Percentiles rank a stretch among this genome's conserved stretches.
Evolutionary conservation across 225 moss, liverwort and hornwort genomes (phyloP).

Genomic region (Polytrichum formosum): DNA sequence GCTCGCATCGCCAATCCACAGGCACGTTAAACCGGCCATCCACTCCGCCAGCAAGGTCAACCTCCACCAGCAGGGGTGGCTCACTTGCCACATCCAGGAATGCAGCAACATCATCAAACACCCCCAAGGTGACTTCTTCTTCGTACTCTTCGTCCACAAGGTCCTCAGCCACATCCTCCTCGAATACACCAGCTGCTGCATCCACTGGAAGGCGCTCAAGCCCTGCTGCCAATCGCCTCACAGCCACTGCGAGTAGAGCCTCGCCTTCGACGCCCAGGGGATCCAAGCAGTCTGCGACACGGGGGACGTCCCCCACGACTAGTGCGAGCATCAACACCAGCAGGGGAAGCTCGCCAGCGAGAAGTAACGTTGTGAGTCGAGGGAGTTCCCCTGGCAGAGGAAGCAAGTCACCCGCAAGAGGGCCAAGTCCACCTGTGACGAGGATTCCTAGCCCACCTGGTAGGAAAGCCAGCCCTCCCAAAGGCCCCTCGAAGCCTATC

Average conservation of each 20-base stretch:
- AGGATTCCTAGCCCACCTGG: neutral
- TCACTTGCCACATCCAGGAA: conserved; percentile 5
- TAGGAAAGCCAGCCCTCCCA: conserved; percentile 18
- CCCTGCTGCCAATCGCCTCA: neutral
- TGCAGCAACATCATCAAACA: conserved; percentile 18
- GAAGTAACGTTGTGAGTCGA: conserved; percentile 5
- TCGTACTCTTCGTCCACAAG: conserved; percentile 3
- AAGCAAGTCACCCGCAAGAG: conserved; percentile 17
- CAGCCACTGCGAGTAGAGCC: neutral
- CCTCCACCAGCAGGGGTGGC: conserved; percentile 35
- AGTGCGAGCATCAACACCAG: conserved; percentile 5
- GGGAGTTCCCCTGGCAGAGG: conserved; percentile 13
- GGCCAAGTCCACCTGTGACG: conserved; percentile 13
- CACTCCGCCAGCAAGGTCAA: conserved; percentile 59
- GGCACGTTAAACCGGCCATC: conserved; percentile 53
- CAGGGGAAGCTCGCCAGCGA: conserved; percentile 19
- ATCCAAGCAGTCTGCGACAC: conserved; percentile 21
- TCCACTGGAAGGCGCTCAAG: conserved; percentile 5
- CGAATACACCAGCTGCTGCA: neutral
- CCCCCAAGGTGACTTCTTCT: neutral
- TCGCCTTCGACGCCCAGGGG: conserved; percentile 21
- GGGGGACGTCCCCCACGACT: conserved; percentile 16
- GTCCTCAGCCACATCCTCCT: neutral
- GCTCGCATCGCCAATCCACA: conserved; percentile 28
- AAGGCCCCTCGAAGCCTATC: conserved; percentile 23